These are phyloP conservation scores for Plasmodium billcollinsi DNA, from an alignment of 169 alveolate species.

Conservation along the genomic window DNA sequence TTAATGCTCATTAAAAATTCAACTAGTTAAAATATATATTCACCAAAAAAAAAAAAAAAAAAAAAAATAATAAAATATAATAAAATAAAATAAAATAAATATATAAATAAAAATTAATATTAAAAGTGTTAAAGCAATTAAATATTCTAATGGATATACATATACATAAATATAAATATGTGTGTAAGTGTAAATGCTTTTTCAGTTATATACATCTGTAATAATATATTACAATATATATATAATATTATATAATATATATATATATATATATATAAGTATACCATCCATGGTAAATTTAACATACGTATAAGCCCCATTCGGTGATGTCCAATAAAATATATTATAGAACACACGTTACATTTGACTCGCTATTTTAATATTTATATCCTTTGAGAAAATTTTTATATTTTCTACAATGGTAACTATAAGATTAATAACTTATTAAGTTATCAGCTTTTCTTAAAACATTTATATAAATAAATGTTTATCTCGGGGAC, in stretches of 20 bases:
- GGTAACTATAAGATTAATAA: slow-evolving; percentile 49
- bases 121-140: neutral
- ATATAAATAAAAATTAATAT: too few species aligned
- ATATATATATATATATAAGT: slow-evolving; percentile 1
- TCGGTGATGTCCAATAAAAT: slow-evolving; percentile 41
- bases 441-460: slow-evolving; percentile 76
- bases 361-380: slow-evolving; percentile 66
- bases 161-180: neutral
- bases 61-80: too few species aligned
- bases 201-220: too few species aligned
- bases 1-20: too few species aligned
- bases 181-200: slow-evolving; percentile 8
- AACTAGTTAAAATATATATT: too few species aligned
- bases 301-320: slow-evolving; percentile 78
- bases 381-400: slow-evolving; percentile 3
- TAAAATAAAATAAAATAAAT: too few species aligned
- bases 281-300: slow-evolving; percentile 29
- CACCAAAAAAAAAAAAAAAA: too few species aligned
- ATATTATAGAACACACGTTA: slow-evolving; percentile 43
- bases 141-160: neutral
- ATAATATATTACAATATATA: too few species aligned
- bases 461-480: slow-evolving; percentile 11
- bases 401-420: slow-evolving; percentile 15
- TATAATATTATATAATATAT: too few species aligned
- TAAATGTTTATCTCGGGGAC: slow-evolving; percentile 76